Evolutionary conservation across 225 moss, liverwort and hornwort species (phyloP), one percentile per base, ranked within the genome.

Genomic region (Bryum argenteum): DNA sequence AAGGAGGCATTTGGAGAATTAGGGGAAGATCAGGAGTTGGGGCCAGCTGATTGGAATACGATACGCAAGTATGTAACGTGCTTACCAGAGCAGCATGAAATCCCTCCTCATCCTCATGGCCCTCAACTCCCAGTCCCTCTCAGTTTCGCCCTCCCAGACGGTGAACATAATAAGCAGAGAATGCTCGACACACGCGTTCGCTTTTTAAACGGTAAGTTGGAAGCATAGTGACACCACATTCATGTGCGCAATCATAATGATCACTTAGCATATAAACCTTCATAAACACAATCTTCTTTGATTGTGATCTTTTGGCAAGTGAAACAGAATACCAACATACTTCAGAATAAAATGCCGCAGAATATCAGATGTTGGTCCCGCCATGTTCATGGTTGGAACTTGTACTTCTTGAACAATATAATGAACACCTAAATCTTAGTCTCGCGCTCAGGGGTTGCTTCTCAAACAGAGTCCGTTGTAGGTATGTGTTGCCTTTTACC

Each of bases 11-110:
- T 91, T 80, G 89, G 69, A 74, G 98, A 98, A 57, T 75, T 98
- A 60, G 91, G 89, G 63, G 94, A 94, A 70, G 98, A 98, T 75
- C 91, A 94, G 71, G 98, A 98, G 65, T 66, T 98, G 69, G 98
- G 98, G 20, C 98, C 98, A 20, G 89, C 91, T 55, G 94, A 98
- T 59, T 98, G 94, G 94, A 75, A 47, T 16, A 91, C 87, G 11
- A 82, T 98, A 50, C 66, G 76, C 40, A 89, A 92, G 71, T 90
- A 84, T 67, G 85, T 98, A 48, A 88, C 85, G 68, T 91, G 89
- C 68, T 75, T 98, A 75, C 75, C 70, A 44, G 16, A 63, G 16
- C 77, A 80, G 21, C 55, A 82, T 17, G 82, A 54, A 72, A 54
- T 51, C 38, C 82, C 78, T 52, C 23, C 69, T 11, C 98, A 94